Conservation (phyloP, 2,329 filamentous ascomycete genomes). For the Colletotrichum tamarilloi region DNA sequence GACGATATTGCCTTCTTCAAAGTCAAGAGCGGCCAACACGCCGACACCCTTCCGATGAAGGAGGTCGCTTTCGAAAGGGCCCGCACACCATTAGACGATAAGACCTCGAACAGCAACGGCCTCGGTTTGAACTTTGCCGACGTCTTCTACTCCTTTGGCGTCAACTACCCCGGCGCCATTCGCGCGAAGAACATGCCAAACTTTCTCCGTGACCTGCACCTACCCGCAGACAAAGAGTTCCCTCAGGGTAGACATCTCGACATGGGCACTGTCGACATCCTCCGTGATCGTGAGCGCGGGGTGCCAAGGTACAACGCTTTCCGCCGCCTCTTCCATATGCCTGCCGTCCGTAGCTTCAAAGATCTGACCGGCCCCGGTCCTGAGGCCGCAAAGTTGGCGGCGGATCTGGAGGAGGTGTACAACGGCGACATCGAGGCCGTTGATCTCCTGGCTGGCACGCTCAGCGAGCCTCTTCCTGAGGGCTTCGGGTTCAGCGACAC, state of each 20-base stretch:
- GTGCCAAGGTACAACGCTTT: conserved; percentile 58
- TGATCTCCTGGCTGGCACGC: conserved; percentile 54
- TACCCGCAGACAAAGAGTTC: conserved; percentile 22
- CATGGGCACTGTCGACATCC: conserved; percentile 57
- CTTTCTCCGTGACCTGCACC: conserved; percentile 52
- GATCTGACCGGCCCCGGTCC: neutral
- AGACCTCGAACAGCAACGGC: neutral
- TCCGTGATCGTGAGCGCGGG: conserved; percentile 58
- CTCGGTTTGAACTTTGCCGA: conserved; percentile 46
- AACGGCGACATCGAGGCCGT: conserved; percentile 53
- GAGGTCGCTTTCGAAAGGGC: conserved; percentile 49
- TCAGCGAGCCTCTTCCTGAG: conserved; percentile 53
- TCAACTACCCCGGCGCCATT: conserved; percentile 59
- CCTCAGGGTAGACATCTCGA: conserved; percentile 55
- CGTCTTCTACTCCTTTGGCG: conserved; percentile 57
- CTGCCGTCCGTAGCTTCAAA: neutral
- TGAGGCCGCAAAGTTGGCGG: neutral
- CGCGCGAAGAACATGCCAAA: conserved; percentile 44
- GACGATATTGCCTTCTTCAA: conserved; percentile 43
- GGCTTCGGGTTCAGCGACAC: conserved; percentile 61
- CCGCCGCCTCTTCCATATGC: conserved; percentile 50
- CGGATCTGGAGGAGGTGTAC: conserved; percentile 51
- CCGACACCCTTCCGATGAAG: conserved; percentile 43
- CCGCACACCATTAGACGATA: conserved; percentile 43
- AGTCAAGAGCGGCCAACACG: conserved; percentile 38